These are phyloP conservation scores for Daedaleopsis sinensis DNA, from an alignment of 768 basidiomycete species.

Conservation along the genomic window DNA sequence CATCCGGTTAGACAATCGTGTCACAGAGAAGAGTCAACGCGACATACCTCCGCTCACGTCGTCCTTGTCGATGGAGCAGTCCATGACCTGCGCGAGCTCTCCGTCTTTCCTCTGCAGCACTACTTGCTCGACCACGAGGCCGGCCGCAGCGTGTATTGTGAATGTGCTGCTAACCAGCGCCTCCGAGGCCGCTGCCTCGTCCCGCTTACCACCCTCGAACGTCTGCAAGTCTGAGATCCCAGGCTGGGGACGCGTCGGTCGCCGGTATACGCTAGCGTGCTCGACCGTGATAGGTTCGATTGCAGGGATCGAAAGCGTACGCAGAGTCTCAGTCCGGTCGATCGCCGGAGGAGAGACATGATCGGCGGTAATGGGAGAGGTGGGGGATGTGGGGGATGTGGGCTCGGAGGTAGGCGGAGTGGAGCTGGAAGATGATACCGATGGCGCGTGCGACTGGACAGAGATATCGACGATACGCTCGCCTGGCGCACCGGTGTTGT, in stretches of 20 bases:
- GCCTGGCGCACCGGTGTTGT: slow-evolving; percentile 63
- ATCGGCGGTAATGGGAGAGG: slow-evolving; percentile 14
- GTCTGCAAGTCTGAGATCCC: slow-evolving; percentile 56
- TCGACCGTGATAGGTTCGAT: slow-evolving; percentile 59
- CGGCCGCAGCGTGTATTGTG: slow-evolving; percentile 27
- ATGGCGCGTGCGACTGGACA: slow-evolving; percentile 59
- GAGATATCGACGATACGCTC: slow-evolving; percentile 83
- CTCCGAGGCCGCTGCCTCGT: slow-evolving; percentile 53
- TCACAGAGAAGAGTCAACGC: no score
- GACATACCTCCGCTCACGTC: slow-evolving; percentile 49
- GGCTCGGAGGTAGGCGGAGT: not conserved
- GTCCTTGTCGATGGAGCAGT: slow-evolving; percentile 53
- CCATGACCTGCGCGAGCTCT: slow-evolving; percentile 48
- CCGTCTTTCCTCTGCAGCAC: slow-evolving; percentile 51
- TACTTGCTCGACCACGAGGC: slow-evolving; percentile 54
- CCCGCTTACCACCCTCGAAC: slow-evolving; percentile 58
- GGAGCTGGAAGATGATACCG: slow-evolving; percentile 11
- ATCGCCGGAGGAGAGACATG: slow-evolving; percentile 33
- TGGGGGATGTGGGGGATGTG: slow-evolving; percentile 14
- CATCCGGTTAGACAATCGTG: not conserved
- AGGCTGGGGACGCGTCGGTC: slow-evolving; percentile 42
- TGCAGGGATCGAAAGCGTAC: slow-evolving; percentile 68
- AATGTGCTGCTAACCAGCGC: slow-evolving; percentile 58
- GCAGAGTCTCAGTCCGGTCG: slow-evolving; percentile 60
- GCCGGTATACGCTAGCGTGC: slow-evolving; percentile 58